phyloP scores from a whole-genome alignment of 139 green algal genomes.

The Auxenochlorella pyrenoidosa region DNA sequence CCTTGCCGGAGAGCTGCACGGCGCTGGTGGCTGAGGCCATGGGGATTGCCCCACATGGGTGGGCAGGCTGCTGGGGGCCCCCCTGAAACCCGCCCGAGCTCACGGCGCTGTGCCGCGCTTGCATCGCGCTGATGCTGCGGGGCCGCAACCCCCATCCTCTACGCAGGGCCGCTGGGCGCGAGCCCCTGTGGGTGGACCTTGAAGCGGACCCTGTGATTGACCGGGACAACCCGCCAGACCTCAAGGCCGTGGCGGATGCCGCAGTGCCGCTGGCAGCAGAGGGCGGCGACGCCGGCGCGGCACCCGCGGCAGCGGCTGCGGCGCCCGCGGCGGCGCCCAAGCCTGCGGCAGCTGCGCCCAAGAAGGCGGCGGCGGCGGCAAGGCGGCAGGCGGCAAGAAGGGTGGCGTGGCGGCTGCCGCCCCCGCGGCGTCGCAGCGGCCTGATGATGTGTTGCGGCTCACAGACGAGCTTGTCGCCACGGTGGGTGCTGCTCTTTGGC shows the following conservation, averaged over 20 bases:
- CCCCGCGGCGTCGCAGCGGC: neutral
- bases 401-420: slow-evolving; percentile 11
- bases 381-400: slow-evolving; percentile 26
- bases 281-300: neutral
- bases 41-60: no score
- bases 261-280: slow-evolving; percentile 2
- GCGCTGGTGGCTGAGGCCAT: no score
- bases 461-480: slow-evolving; percentile 21
- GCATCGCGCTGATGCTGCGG: neutral
- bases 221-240: slow-evolving; percentile 72
- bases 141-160: neutral
- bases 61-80: no score
- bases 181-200: slow-evolving; percentile 73
- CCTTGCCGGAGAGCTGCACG: no score
- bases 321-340: slow-evolving; percentile 35
- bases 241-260: slow-evolving; percentile 62
- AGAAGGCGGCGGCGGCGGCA: slow-evolving; percentile 21
- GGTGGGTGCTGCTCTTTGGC: slow-evolving; percentile 7
- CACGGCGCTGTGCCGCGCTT: neutral
- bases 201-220: slow-evolving; percentile 70
- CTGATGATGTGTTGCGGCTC: slow-evolving; percentile 20
- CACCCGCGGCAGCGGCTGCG: slow-evolving; percentile 37
- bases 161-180: slow-evolving; percentile 34
- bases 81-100: neutral
- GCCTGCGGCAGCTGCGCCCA: neutral